phyloP scores from a whole-genome alignment of 345 rosid genomes.

The Cardamine chenopodiifolia region DNA sequence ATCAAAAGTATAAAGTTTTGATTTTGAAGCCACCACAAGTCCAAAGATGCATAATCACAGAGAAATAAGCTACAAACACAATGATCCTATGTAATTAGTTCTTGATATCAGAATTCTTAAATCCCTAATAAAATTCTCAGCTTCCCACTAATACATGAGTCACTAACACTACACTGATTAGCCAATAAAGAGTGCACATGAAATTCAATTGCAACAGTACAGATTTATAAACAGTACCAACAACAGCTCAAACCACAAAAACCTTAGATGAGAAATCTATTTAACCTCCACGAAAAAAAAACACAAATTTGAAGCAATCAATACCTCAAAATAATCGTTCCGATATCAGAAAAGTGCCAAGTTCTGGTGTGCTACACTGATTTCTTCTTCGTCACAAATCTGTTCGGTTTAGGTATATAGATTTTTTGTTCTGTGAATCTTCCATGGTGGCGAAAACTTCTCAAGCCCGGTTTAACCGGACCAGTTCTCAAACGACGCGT shows the following conservation, averaged over 20 bases:
- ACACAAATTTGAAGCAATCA: neutral
- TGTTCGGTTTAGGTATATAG: constrained; percentile 7
- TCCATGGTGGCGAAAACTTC: neutral
- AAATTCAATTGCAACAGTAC: neutral
- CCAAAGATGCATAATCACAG: constrained; percentile 16
- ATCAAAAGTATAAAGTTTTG: neutral
- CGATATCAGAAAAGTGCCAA: neutral
- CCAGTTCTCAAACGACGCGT: neutral
- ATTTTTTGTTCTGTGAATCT: neutral
- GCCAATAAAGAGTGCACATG: neutral
- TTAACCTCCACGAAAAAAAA: neutral
- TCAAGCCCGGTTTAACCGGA: neutral
- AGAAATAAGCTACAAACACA: neutral
- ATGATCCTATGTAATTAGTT: neutral
- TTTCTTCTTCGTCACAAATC: constrained; percentile 13
- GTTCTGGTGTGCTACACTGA: neutral
- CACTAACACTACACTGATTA: neutral
- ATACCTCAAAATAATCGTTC: neutral
- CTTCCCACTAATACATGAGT: neutral
- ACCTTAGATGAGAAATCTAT: constrained; percentile 7
- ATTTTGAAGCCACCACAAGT: constrained; percentile 15
- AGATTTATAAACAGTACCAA: constrained; percentile 13
- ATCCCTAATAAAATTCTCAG: constrained; percentile 1
- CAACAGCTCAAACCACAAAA: constrained; percentile 9
- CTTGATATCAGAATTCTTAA: neutral